Conservation (phyloP, 331 rosid species). For the Malus hybrid region DNA sequence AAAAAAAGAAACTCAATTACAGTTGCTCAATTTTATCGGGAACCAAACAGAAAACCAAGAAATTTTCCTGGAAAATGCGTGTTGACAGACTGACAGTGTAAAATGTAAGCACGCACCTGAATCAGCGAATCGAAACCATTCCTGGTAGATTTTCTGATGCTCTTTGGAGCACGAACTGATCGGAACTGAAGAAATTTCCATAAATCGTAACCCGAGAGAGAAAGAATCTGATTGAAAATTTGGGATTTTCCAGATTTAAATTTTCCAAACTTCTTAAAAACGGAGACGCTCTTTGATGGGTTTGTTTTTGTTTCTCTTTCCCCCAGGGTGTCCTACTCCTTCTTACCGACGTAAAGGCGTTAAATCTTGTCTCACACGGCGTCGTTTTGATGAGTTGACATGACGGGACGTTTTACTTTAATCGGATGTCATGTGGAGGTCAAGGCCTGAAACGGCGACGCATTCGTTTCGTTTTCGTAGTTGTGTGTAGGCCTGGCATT, state of each 20-base stretch:
- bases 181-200: constrained; percentile 60
- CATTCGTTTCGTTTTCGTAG: not conserved
- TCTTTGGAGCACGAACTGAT: constrained; percentile 46
- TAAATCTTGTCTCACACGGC: not conserved
- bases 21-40: not conserved
- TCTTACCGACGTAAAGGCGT: not conserved
- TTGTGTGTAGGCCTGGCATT: too few species aligned
- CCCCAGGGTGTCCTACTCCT: not conserved
- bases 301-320: not conserved
- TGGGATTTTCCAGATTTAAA: not conserved
- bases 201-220: not conserved
- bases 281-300: not conserved
- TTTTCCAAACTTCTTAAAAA: not conserved
- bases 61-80: not conserved
- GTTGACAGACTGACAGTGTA: not conserved
- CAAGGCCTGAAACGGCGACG: not conserved
- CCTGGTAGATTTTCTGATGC: constrained; percentile 46
- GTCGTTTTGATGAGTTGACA: not conserved
- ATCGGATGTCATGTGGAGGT: not conserved
- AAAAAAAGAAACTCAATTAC: not conserved
- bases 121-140: constrained; percentile 83
- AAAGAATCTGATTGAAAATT: not conserved
- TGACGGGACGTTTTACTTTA: not conserved
- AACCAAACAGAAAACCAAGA: not conserved
- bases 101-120: constrained; percentile 34